Evolutionary conservation across 345 rosid species (phyloP), one percentile per base, ranked within the genome.

Genomic region (Rhodomyrtus tomentosa): DNA sequence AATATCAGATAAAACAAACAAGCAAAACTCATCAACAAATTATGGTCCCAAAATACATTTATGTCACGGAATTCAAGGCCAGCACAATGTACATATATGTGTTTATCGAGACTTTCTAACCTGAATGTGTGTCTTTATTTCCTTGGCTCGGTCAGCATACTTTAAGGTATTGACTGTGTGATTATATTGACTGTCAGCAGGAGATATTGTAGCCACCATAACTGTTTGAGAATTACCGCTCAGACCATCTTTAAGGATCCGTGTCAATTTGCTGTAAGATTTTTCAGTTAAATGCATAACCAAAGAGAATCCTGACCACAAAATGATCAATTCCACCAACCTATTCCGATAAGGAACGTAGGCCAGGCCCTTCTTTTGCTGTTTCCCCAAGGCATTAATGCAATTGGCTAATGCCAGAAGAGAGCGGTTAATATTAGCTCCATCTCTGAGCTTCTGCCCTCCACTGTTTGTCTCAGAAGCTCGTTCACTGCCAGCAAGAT

Each of bases 401-500:
- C 99, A 96, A 87, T 95, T 96, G 55, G 99, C 99, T 87, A 95
- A 89, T 80, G 99, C 98, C 84, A 95, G 96, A 87, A 95, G 98
- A 11, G 98, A 95, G 50, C 98, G 94, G 85, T 95, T 95, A 49
- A 95, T 96, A 72, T 95, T 96, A 68, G 98, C 99, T 81, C 99
- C 99, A 91, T 95, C 99, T 83, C 98, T 94, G 82, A 96, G 91
- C 91, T 96, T 96, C 87, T 93, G 95, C 82, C 98, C 99, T 45
- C 94, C 96, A 81, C 87, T 93, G 87, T 96, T 96, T 45, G 98
- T 93, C 90, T 96, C 99, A 81, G 98, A 93, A 81, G 99, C 97
- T 88, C 98, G 91, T 90, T 96, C 99, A 90, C 98, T 96, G 55
- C 99, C 98, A 85, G 99, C 99, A 88, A 96, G 99, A 90, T 96